Evolutionary conservation across 768 basidiomycete genomes (phyloP).

Genomic region (Leccinum longicurvipes): DNA sequence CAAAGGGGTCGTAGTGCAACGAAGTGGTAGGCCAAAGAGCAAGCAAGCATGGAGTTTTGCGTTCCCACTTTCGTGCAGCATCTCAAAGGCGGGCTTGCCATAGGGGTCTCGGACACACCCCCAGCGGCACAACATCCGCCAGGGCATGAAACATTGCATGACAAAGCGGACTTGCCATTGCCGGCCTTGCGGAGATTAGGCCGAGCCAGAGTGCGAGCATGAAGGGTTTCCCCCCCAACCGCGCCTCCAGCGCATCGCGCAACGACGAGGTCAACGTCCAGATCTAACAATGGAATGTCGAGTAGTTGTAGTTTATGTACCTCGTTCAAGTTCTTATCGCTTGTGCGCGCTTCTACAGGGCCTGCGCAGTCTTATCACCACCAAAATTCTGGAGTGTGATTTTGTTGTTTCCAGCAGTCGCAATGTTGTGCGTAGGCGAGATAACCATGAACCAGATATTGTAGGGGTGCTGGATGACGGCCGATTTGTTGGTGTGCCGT

Average conservation of each 20-base stretch:
- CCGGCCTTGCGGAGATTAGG: constrained; percentile 35
- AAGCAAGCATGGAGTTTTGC: constrained; percentile 33
- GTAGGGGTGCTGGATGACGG: too few species aligned
- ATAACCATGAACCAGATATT: too few species aligned
- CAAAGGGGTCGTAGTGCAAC: constrained; percentile 44
- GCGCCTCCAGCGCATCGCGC: constrained; percentile 43
- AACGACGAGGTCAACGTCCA: constrained; percentile 59
- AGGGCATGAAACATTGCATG: constrained; percentile 62
- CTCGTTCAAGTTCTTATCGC: too few species aligned
- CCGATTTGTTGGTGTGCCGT: too few species aligned
- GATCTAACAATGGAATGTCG: constrained; percentile 29
- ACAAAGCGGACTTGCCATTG: constrained; percentile 49
- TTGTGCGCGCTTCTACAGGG: too few species aligned
- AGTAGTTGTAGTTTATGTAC: constrained; percentile 22
- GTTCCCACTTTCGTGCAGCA: constrained; percentile 33
- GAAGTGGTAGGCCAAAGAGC: constrained; percentile 49
- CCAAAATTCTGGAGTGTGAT: too few species aligned
- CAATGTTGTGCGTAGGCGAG: too few species aligned
- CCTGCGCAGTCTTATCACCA: too few species aligned
- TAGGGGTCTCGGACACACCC: constrained; percentile 2
- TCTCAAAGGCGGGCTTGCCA: constrained; percentile 33
- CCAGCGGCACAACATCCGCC: constrained; percentile 27
- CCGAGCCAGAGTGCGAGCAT: constrained; percentile 49
- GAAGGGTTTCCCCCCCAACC: constrained; percentile 56
- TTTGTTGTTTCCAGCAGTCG: too few species aligned